These are phyloP conservation scores for Aphanoascus verrucosus DNA, from an alignment of 2,329 filamentous ascomycete species.

Conservation along the genomic window DNA sequence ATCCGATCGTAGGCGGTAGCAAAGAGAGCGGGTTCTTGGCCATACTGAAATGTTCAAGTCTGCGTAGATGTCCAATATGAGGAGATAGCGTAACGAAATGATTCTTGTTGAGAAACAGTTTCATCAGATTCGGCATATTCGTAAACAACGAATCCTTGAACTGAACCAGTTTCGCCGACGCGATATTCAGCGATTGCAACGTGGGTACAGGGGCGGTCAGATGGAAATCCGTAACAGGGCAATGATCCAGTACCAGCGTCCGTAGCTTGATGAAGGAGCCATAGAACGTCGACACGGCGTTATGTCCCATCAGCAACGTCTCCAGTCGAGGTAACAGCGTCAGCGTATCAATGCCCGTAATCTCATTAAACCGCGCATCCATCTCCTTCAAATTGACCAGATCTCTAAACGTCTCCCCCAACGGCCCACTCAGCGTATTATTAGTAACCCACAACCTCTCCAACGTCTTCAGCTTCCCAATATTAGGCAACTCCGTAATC, in stretches of 20 bases:
- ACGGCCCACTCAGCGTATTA: slow-evolving; percentile 67
- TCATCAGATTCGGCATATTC: slow-evolving; percentile 76
- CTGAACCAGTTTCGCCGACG: slow-evolving; percentile 80
- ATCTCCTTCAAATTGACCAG: slow-evolving; percentile 73
- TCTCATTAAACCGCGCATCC: slow-evolving; percentile 85
- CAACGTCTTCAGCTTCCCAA: slow-evolving; percentile 66
- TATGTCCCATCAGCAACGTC: slow-evolving; percentile 82
- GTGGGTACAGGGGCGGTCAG: slow-evolving; percentile 66
- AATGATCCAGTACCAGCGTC: slow-evolving; percentile 81
- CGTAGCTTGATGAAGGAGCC: slow-evolving; percentile 79
- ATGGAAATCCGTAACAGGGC: slow-evolving; percentile 89
- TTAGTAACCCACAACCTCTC: slow-evolving; percentile 94
- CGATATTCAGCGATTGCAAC: slow-evolving; percentile 76
- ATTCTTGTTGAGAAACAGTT: slow-evolving; percentile 84
- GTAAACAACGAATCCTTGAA: slow-evolving; percentile 78
- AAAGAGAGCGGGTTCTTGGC: slow-evolving; percentile 81
- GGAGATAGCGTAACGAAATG: slow-evolving; percentile 84
- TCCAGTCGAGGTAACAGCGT: slow-evolving; percentile 77
- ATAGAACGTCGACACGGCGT: slow-evolving; percentile 78
- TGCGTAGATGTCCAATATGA: slow-evolving; percentile 71
- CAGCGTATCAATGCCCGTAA: slow-evolving; percentile 79
- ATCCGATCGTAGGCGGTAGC: slow-evolving; percentile 78
- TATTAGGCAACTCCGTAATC: slow-evolving; percentile 66
- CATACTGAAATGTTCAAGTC: slow-evolving; percentile 84
- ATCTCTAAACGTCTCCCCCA: slow-evolving; percentile 63